A percentile compares a stretch with the other conserved stretches of the same genome.
Conservation (phyloP, 2,329 filamentous ascomycete species). For the Colletotrichum nymphaeae region DNA sequence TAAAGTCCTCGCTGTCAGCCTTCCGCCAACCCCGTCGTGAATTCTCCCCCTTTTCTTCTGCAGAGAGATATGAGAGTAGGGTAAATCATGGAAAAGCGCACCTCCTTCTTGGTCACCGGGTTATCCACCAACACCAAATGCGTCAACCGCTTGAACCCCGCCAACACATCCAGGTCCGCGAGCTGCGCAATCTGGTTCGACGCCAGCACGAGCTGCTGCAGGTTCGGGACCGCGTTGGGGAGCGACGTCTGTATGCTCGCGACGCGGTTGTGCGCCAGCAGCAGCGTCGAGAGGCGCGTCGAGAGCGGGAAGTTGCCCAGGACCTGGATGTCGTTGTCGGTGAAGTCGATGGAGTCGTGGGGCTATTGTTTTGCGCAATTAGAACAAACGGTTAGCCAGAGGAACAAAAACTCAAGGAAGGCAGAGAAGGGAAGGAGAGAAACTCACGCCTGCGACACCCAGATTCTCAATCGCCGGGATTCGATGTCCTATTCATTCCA, state of each 20-base stretch:
- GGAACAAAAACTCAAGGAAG: neutral
- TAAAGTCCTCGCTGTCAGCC: slow-evolving; percentile 49
- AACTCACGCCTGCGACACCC: slow-evolving; percentile 88
- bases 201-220: slow-evolving; percentile 84
- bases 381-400: slow-evolving; percentile 8
- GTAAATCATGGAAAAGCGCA: slow-evolving; percentile 55
- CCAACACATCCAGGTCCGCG: slow-evolving; percentile 86
- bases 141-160: slow-evolving; percentile 75
- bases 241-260: slow-evolving; percentile 82
- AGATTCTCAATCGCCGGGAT: slow-evolving; percentile 98
- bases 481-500: slow-evolving; percentile 84
- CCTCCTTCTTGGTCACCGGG: slow-evolving; percentile 92
- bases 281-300: slow-evolving; percentile 86
- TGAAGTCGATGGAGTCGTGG: slow-evolving; percentile 97
- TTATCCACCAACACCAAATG: slow-evolving; percentile 88
- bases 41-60: neutral
- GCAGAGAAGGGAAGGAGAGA: slow-evolving; percentile 11
- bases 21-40: too few species aligned
- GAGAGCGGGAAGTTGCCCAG: slow-evolving; percentile 94
- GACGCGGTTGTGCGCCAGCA: slow-evolving; percentile 91
- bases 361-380: slow-evolving; percentile 63
- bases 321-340: slow-evolving; percentile 94
- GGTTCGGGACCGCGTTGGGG: slow-evolving; percentile 80
- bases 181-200: slow-evolving; percentile 87
- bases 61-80: neutral